Evolutionary conservation across 129 eudicot genomes (phyloP).

Genomic region (Tagetes patula): DNA sequence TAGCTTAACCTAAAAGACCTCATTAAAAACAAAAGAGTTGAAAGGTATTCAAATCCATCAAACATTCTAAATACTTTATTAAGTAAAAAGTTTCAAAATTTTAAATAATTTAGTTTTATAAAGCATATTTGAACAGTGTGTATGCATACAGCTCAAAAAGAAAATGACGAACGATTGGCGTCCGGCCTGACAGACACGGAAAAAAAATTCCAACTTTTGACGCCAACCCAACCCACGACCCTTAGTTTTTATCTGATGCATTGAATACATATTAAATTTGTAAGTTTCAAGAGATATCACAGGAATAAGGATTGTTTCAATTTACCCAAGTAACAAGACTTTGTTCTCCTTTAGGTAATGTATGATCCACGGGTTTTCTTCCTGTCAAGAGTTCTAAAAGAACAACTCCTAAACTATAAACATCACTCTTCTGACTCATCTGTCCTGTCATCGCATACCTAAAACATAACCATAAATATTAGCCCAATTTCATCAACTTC

Average conservation of each 20-base stretch:
- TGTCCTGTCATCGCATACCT: conserved; percentile 81
- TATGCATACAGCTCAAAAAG: background rate
- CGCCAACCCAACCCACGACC: background rate
- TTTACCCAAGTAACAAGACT: conserved; percentile 80
- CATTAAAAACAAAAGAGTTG: background rate
- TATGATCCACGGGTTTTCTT: conserved; percentile 81
- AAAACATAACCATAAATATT: conserved; percentile 14
- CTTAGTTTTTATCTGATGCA: background rate
- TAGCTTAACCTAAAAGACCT: too few species aligned
- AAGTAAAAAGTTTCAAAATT: background rate
- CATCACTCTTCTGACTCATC: conserved; percentile 77
- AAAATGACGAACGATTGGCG: background rate
- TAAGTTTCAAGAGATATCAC: background rate
- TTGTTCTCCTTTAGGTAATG: conserved; percentile 83
- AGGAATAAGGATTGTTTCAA: background rate
- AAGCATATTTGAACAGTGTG: background rate
- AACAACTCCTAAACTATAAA: conserved; percentile 77
- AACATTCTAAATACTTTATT: background rate
- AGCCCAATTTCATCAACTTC: background rate
- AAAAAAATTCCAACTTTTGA: background rate
- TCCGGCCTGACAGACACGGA: background rate
- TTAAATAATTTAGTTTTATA: background rate
- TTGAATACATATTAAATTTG: background rate
- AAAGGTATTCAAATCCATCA: background rate
- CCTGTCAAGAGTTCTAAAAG: conserved; percentile 76